These are phyloP conservation scores for Porodaedalea pini DNA, from an alignment of 1,284 basidiomycete genomes.

Conservation along the genomic window DNA sequence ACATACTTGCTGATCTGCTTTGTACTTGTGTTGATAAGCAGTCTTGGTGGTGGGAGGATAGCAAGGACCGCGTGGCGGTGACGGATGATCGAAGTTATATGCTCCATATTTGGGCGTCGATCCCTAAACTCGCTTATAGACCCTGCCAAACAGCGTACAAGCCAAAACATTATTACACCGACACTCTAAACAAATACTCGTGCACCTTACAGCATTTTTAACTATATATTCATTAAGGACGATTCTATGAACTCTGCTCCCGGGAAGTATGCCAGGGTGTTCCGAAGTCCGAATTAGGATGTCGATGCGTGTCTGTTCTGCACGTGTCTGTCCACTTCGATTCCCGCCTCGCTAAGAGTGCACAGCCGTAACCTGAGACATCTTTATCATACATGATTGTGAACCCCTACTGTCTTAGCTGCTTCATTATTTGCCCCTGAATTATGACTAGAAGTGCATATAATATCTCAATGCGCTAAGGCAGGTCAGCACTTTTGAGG, in stretches of 20 bases:
- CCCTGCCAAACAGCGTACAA: no score
- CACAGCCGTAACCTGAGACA: not conserved
- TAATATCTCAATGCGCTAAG: conserved; percentile 47
- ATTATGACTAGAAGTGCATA: conserved; percentile 49
- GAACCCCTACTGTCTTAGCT: not conserved
- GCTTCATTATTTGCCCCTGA: conserved; percentile 46
- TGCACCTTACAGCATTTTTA: not conserved
- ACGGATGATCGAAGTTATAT: not conserved
- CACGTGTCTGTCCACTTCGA: no score
- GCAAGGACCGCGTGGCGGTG: not conserved
- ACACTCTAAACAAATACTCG: not conserved
- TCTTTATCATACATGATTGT: not conserved
- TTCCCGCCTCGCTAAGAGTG: no score
- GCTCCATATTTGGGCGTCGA: not conserved
- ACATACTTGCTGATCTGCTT: conserved; percentile 10
- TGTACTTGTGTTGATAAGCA: not conserved
- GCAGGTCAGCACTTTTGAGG: not conserved
- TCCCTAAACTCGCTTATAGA: no score
- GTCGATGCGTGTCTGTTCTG: no score
- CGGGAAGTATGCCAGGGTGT: no score
- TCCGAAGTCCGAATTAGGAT: no score
- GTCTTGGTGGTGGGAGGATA: not conserved
- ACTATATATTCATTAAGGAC: not conserved
- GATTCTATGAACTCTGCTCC: no score
- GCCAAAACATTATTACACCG: no score